Evolutionary conservation across 1,139 yeast species (phyloP), one percentile per base, ranked within the genome.

Genomic region (Geotrichum fermentans): DNA sequence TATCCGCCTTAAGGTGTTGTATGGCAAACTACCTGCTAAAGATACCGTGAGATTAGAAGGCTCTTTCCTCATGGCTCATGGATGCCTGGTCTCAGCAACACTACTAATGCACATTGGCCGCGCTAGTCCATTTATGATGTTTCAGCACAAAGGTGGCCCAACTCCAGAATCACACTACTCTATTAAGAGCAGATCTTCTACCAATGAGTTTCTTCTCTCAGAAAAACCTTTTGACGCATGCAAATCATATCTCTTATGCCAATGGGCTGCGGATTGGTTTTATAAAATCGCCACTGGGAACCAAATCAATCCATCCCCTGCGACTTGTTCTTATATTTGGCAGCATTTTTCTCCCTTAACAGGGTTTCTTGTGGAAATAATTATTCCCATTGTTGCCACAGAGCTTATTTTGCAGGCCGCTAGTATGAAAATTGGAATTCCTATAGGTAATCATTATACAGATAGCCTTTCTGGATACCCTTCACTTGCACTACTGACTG

Each of bases 181-280:
- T n/a, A n/a, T n/a, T n/a, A n/a, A n/a, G n/a, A n/a, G n/a, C n/a
- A n/a, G n/a, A n/a, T n/a, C n/a, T n/a, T n/a, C n/a, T n/a, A n/a
- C n/a, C n/a, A n/a, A n/a, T n/a, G n/a, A n/a, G n/a, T n/a, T n/a
- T n/a, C n/a, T n/a, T n/a, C n/a, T n/a, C n/a, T n/a, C n/a, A n/a
- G 24, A 29, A 22, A 38, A 28, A 21, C 8, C 34, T 5, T 17
- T 4, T 4, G 48, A 45, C 1, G 36, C 40, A 4, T 24, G 43
- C 13, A 32, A 32, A 11, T 32, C 43, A 11, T 45, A 45, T 33
- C 29, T 32, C 22, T 21, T 32, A 11, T 28, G 41, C 32, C 39
- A 39, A 21, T 45, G 48, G 48, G 43, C 38, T 11, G 18, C 37
- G 3, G 40, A 45, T 29, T 24, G 41, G 20, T 18, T 45, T 8